Percentiles rank a stretch among this genome's conserved stretches.
These are phyloP conservation scores for Metschnikowia reukaufii DNA, from an alignment of 805 yeast species.

Conservation along the genomic window DNA sequence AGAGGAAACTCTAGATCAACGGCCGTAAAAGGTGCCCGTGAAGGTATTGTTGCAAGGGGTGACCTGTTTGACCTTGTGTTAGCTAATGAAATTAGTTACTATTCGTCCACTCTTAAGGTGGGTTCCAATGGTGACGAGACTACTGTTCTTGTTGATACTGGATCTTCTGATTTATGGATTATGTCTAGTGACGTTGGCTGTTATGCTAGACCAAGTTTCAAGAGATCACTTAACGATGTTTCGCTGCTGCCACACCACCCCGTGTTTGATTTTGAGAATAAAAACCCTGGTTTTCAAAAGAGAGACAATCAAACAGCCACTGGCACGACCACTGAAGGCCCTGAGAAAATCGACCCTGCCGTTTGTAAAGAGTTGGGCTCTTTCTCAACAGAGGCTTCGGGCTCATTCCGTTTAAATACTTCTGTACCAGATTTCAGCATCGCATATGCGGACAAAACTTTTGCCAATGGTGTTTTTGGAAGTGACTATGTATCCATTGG, in stretches of 20 bases:
- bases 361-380: constrained; percentile 51
- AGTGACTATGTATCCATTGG: constrained; percentile 56
- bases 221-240: neutral
- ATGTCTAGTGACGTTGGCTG: too few species aligned
- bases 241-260: neutral
- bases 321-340: neutral
- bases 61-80: too few species aligned
- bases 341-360: neutral
- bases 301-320: neutral
- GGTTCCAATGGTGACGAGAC: too few species aligned
- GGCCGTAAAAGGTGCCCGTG: neutral
- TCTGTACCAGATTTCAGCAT: constrained; percentile 43
- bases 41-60: too few species aligned
- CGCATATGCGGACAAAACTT: constrained; percentile 48
- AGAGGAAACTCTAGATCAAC: neutral
- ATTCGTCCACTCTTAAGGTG: too few species aligned
- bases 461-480: constrained; percentile 56
- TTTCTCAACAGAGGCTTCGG: constrained; percentile 41
- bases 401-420: constrained; percentile 38
- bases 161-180: too few species aligned
- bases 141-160: too few species aligned
- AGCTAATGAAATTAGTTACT: too few species aligned
- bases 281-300: constrained; percentile 3
- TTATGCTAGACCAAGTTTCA: neutral
- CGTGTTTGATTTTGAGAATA: neutral